Conservation (phyloP, 2,329 filamentous ascomycete genomes). For the Fusarium gaditjirri region DNA sequence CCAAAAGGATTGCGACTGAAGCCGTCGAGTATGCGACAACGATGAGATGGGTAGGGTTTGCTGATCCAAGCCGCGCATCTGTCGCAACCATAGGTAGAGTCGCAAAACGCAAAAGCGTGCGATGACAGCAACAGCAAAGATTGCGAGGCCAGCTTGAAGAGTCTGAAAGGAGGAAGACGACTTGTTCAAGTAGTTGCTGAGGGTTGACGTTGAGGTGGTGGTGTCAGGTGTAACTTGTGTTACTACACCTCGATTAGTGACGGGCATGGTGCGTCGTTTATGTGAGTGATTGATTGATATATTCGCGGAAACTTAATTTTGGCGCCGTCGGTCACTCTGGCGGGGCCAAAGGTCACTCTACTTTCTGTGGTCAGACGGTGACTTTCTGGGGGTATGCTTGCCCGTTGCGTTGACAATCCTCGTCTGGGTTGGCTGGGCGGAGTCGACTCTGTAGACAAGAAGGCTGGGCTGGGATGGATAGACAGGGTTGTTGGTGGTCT, state of each 20-base stretch:
- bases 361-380: slow-evolving; percentile 50
- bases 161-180: slow-evolving; percentile 46
- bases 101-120: slow-evolving; percentile 46
- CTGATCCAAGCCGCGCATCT: slow-evolving; percentile 38
- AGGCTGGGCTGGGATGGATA: slow-evolving; percentile 41
- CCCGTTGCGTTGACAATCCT: slow-evolving; percentile 43
- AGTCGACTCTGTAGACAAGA: slow-evolving; percentile 38
- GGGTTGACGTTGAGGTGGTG: slow-evolving; percentile 37
- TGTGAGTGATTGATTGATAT: slow-evolving; percentile 42
- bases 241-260: slow-evolving; percentile 47
- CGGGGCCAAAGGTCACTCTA: slow-evolving; percentile 49
- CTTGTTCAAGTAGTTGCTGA: slow-evolving; percentile 47
- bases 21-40: slow-evolving; percentile 31
- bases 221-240: slow-evolving; percentile 47
- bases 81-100: slow-evolving; percentile 45
- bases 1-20: slow-evolving; percentile 34
- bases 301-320: slow-evolving; percentile 45
- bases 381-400: slow-evolving; percentile 47
- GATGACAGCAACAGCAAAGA: slow-evolving; percentile 51
- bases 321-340: slow-evolving; percentile 46
- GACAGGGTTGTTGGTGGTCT: slow-evolving; percentile 43
- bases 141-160: slow-evolving; percentile 45
- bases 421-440: slow-evolving; percentile 46
- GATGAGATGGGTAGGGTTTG: slow-evolving; percentile 33
- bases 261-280: slow-evolving; percentile 44